phyloP scores from a whole-genome alignment of 2,329 filamentous ascomycete species.

The Fusarium tanahbumbuense region DNA sequence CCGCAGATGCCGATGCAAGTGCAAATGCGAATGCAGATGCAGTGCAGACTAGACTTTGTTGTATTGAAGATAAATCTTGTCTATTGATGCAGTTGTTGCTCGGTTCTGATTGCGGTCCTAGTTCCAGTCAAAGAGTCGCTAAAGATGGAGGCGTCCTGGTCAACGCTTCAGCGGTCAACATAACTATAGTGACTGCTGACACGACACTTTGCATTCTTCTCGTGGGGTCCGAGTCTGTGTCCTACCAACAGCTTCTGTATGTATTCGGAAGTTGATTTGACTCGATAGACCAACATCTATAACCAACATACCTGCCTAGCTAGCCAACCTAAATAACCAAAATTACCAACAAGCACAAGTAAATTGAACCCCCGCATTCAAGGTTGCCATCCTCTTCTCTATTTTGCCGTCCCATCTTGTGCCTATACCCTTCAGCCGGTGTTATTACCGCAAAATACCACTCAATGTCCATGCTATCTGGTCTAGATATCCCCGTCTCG shows the following conservation, averaged over 20 bases:
- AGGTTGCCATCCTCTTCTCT: background rate
- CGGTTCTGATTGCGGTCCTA: background rate
- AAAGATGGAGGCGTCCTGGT: background rate
- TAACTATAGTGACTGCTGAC: background rate
- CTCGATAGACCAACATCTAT: background rate
- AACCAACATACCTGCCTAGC: background rate
- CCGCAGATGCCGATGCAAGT: background rate
- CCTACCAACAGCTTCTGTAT: conserved; percentile 6
- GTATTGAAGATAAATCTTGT: background rate
- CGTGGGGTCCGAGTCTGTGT: conserved; percentile 42
- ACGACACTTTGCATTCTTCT: background rate
- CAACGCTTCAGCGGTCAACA: conserved; percentile 17
- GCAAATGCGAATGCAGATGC: background rate
- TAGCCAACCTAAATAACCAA: background rate
- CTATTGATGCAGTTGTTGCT: background rate
- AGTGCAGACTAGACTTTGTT: background rate
- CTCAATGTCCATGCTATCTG: conserved; percentile 6
- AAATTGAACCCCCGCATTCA: background rate
- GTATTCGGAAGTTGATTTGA: background rate
- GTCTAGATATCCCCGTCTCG: background rate
- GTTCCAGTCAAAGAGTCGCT: background rate
- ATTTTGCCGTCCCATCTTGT: background rate
- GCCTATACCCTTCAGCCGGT: background rate
- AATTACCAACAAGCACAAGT: background rate
- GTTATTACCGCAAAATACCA: background rate